A percentile compares a stretch with the other conserved stretches of the same genome.
Evolutionary conservation across 2,329 filamentous ascomycete species (phyloP).

Genomic region (Aphanoascus verrucosus): DNA sequence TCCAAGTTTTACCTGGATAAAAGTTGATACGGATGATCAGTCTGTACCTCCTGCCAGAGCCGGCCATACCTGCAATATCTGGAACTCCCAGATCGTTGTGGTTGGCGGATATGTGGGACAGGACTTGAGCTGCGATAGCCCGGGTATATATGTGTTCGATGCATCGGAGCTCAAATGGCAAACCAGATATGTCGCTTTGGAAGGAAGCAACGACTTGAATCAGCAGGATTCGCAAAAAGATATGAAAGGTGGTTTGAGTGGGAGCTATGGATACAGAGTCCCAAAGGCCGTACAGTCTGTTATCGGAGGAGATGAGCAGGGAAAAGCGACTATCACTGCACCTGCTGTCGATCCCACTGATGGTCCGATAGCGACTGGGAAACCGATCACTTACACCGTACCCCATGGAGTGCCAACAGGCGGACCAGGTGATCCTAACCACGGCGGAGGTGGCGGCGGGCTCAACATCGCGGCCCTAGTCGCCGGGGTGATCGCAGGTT

Average conservation of each 20-base stretch:
- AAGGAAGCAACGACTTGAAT: slow-evolving; percentile 42
- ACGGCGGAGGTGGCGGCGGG: slow-evolving; percentile 26
- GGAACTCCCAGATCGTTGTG: slow-evolving; percentile 70
- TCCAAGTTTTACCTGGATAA: slow-evolving; percentile 70
- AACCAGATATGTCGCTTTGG: slow-evolving; percentile 55
- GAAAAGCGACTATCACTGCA: slow-evolving; percentile 58
- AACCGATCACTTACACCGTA: slow-evolving; percentile 58
- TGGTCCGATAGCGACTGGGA: slow-evolving; percentile 61
- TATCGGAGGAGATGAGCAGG: slow-evolving; percentile 56
- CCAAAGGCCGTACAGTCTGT: slow-evolving; percentile 52
- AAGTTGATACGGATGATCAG: slow-evolving; percentile 46
- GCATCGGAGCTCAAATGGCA: slow-evolving; percentile 59
- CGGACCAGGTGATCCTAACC: slow-evolving; percentile 22
- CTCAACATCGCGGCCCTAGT: slow-evolving; percentile 47
- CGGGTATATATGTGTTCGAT: slow-evolving; percentile 68
- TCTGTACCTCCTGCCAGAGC: slow-evolving; percentile 48
- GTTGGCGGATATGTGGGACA: slow-evolving; percentile 60
- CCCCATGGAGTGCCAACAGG: slow-evolving; percentile 21
- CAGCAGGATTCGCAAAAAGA: slow-evolving; percentile 43
- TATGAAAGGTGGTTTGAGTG: slow-evolving; percentile 48
- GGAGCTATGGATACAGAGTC: slow-evolving; percentile 57
- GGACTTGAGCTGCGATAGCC: slow-evolving; percentile 53
- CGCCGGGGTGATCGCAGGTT: slow-evolving; percentile 53
- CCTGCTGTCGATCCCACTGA: slow-evolving; percentile 53
- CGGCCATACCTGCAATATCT: slow-evolving; percentile 66